Evolutionary conservation across 208 protist genomes (phyloP).

Genomic region (Wallacemonas sp.): DNA sequence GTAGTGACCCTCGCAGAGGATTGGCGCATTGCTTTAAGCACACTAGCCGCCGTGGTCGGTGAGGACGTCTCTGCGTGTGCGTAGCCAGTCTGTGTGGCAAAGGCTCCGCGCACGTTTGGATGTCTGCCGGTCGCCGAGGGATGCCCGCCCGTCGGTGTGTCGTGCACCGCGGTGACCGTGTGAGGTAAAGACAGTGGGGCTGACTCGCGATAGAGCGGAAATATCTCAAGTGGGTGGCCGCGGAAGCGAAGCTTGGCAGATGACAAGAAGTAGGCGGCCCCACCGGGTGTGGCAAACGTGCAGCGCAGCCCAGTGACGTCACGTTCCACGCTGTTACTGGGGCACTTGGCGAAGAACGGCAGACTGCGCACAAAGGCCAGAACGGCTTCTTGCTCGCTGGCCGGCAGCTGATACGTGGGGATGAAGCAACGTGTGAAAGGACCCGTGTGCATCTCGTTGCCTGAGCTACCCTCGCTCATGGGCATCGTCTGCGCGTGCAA

Average conservation of each 20-base stretch:
- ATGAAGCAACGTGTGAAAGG: constrained; percentile 29
- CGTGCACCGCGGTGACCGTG: no score
- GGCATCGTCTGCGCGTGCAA: neutral
- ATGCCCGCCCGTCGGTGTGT: no score
- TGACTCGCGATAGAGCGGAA: neutral
- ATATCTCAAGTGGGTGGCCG: neutral
- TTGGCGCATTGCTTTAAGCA: no score
- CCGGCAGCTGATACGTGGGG: constrained; percentile 14
- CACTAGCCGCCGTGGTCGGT: no score
- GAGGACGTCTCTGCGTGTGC: no score
- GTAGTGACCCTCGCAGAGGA: no score
- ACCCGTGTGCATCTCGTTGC: neutral
- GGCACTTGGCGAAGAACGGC: constrained; percentile 29
- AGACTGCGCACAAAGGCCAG: constrained; percentile 23
- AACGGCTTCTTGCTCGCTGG: constrained; percentile 20
- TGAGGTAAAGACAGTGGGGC: no score
- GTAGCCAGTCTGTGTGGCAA: no score
- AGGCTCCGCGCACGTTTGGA: no score
- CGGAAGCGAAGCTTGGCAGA: neutral
- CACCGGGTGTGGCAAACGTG: constrained; percentile 24
- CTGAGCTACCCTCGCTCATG: neutral
- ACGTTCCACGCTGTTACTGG: constrained; percentile 19
- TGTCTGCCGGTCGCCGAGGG: no score
- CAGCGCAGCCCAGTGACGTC: constrained; percentile 18
- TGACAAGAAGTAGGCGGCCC: constrained; percentile 28